Evolutionary conservation across 2,329 filamentous ascomycete species (phyloP), one percentile per base, ranked within the genome.

Genomic region (Mycocentrospora acerina): DNA sequence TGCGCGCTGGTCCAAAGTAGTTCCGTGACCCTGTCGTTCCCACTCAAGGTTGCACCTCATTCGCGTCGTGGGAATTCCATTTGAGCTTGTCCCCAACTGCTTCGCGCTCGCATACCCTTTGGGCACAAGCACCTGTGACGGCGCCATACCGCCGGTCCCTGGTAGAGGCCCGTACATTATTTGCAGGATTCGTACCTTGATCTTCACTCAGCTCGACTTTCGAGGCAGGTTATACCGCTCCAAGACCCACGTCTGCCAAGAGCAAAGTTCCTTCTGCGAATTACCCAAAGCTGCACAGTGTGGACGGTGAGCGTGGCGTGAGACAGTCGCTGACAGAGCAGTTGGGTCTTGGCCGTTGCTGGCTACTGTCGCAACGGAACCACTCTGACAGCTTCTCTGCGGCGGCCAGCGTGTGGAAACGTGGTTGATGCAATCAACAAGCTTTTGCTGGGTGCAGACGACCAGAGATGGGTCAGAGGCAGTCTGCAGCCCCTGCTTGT

Each of bases 351-450:
- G 44, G 57, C 52, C 48, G 44, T 41, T 17, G 32, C 35, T 41
- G 40, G 48, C 49, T 44, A 44, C 51, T 40, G 37, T 42, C 38
- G 36, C 53, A 37, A 57, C 51, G 59, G 51, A 54, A 59, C 53
- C n/a, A n/a, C n/a, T 42, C 53, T 59, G 59, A 56, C 54, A 62
- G 55, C 40, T 57, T 22, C 43, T 48, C 48, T 57, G 58, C 53
- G 49, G 52, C 52, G 41, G 49, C 51, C 39, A 51, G 48, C 27
- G 53, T 46, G 44, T 53, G 51, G 42, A 41, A 46, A 46, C 36
- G 46, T 46, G 35, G 48, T 52, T 55, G 52, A 57, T 53, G 50
- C 56, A 58, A 55, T 56, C 40, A 17, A 37, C 30, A 10, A 24
- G 35, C 22, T 40, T 34, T 41, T 36, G 46, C 31, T 42, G 35